phyloP scores from a whole-genome alignment of 306 rosid genomes.

The Vicia faba region DNA sequence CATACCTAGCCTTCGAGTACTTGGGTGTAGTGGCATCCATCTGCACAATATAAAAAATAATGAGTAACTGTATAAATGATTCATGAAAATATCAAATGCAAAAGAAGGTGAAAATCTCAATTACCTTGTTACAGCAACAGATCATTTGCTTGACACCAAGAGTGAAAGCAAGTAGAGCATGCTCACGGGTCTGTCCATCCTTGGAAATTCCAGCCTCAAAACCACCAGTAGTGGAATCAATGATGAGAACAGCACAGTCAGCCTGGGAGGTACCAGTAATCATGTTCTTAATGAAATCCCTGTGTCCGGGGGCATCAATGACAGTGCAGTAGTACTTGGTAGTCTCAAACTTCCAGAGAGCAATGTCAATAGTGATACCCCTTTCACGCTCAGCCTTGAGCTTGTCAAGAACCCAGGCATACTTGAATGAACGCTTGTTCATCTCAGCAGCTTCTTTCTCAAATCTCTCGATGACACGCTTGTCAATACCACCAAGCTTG shows the following conservation, averaged over 20 bases:
- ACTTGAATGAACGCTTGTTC: slow-evolving; percentile 97
- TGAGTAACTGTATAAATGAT: not conserved
- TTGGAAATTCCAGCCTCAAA: slow-evolving; percentile 94
- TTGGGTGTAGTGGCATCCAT: slow-evolving; percentile 95
- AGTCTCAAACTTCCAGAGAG: slow-evolving; percentile 92
- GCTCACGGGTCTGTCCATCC: slow-evolving; percentile 98
- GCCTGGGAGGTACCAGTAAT: slow-evolving; percentile 93
- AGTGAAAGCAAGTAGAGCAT: slow-evolving; percentile 90
- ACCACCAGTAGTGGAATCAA: slow-evolving; percentile 93
- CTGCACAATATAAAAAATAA: slow-evolving; percentile 30
- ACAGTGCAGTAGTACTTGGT: slow-evolving; percentile 93
- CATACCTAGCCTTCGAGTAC: slow-evolving; percentile 86
- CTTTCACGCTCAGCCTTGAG: slow-evolving; percentile 97
- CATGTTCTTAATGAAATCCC: slow-evolving; percentile 93
- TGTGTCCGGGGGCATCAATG: slow-evolving; percentile 92
- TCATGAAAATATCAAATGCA: not conserved
- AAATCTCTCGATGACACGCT: slow-evolving; percentile 91
- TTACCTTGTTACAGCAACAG: slow-evolving; percentile 90
- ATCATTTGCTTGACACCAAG: slow-evolving; percentile 96
- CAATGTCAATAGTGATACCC: slow-evolving; percentile 91
- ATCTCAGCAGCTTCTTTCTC: slow-evolving; percentile 97
- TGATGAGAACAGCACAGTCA: slow-evolving; percentile 87
- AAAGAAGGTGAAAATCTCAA: not conserved
- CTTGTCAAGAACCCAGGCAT: slow-evolving; percentile 96
- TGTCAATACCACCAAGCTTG: slow-evolving; percentile 96